phyloP scores from a whole-genome alignment of 2,329 filamentous ascomycete genomes.

The Cercospora nicotianae region DNA sequence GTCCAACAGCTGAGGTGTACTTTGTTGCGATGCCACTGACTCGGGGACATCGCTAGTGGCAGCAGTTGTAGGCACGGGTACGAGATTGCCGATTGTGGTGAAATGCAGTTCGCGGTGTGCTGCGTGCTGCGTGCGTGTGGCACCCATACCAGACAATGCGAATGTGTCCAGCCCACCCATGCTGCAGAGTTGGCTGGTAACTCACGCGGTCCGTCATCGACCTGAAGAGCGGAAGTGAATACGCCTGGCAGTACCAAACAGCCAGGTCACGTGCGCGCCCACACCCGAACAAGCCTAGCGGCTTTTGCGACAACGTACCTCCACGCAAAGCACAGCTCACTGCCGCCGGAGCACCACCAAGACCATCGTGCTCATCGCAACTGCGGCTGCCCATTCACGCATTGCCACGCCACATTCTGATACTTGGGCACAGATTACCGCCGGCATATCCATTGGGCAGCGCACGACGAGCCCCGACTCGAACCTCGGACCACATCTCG shows the following conservation, averaged over 20 bases:
- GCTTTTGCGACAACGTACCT: slow-evolving; percentile 1
- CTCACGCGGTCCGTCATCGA: not conserved
- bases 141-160: slow-evolving; percentile 1
- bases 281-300: not conserved
- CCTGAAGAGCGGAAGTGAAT: not conserved
- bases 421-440: slow-evolving; percentile 4
- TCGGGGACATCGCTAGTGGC: not conserved
- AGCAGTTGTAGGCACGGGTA: not conserved
- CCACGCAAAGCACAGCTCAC: not conserved
- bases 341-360: not conserved
- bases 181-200: not conserved
- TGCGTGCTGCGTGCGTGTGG: not conserved
- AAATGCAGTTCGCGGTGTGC: not conserved
- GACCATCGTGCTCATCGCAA: slow-evolving; percentile 3
- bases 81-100: not conserved
- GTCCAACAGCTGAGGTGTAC: slow-evolving; percentile 3
- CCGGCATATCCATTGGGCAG: slow-evolving; percentile 13
- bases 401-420: slow-evolving; percentile 5
- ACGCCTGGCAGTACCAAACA: not conserved
- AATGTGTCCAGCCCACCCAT: not conserved
- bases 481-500: slow-evolving; percentile 10
- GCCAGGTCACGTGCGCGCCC: not conserved
- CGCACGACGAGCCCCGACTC: slow-evolving; percentile 5
- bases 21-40: slow-evolving; percentile 7
- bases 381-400: not conserved